Evolutionary conservation across 1,284 basidiomycete genomes (phyloP), one percentile per base, ranked within the genome.

Genomic region (Anthracocystis walkeri): DNA sequence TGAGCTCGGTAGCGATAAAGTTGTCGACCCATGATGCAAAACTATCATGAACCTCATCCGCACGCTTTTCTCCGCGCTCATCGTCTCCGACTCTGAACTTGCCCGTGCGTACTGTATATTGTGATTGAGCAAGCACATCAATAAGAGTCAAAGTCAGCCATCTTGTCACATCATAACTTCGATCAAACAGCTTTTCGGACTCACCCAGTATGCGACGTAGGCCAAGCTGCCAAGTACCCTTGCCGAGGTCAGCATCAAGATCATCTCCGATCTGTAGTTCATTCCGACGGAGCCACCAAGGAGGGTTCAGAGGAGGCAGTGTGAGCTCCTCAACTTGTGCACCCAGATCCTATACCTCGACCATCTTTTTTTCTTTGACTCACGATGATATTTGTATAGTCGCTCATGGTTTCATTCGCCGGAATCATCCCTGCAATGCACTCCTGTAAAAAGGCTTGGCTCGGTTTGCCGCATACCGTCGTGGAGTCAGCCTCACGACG

Each of bases 211-310:
- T 51, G 31, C 73, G 57, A 46, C 56, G 60, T 10, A 75, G 38
- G n/a, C 68, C 73, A 55, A 75, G 63, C 49, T 75, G 41, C 55
- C 64, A 58, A 38, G 73, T 64, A 35, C 73, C 73, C 31, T 64
- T 58, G 50, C 73, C 73, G 48, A 75, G 68, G 44, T 75, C 73
- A 21, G 65, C 61, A 21, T 72, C 66, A 7, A 72, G 31, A 48
- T 75, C 73, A 49, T 75, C 73, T 40, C 73, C 73, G 48, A 75
- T 67, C 73, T 75, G 21, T 12, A n/a, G 29, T 29, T 18, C 10
- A n/a, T 42, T 25, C 44, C 18, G 25, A 49, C 12, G 14, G 27
- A 58, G 16, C 3, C 38, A 35, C 23, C 46, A 6, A 45, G 3
- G n/a, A n/a, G 2, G 16, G n/a, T 20, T n/a, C 21, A 18, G 35